Evolutionary conservation across 192 early-diverging fungal genomes (phyloP).

Genomic region (Jimgerdemannia lactiflua): DNA sequence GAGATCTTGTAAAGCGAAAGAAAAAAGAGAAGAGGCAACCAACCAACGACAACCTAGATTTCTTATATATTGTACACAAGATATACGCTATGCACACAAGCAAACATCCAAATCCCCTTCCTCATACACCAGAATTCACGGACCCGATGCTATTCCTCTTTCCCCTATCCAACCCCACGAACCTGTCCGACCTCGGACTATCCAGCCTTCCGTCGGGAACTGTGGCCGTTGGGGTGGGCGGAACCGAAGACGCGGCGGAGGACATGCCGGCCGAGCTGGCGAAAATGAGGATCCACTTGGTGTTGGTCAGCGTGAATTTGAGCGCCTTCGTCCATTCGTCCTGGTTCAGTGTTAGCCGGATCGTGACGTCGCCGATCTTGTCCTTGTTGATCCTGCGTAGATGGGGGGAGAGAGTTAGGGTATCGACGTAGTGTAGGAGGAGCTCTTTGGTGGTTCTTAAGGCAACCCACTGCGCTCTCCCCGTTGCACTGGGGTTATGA

Average conservation of each 20-base stretch:
- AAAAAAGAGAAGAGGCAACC: too few relatives aligned
- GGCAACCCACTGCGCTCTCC: too few relatives aligned
- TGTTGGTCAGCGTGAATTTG: slow-evolving; percentile 83
- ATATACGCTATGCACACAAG: too few relatives aligned
- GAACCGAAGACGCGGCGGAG: neutral
- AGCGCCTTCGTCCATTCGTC: slow-evolving; percentile 96
- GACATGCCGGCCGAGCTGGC: slow-evolving; percentile 37
- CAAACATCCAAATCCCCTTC: too few relatives aligned
- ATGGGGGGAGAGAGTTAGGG: neutral
- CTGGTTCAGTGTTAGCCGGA: slow-evolving; percentile 83
- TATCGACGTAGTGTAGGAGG: neutral
- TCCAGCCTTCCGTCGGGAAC: neutral
- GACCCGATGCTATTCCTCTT: neutral
- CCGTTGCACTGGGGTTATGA: too few relatives aligned
- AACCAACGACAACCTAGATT: too few relatives aligned
- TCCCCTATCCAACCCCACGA: neutral
- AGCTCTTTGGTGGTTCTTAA: too few relatives aligned
- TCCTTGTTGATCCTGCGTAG: slow-evolving; percentile 78
- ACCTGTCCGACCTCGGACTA: neutral
- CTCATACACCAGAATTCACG: neutral
- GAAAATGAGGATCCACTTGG: slow-evolving; percentile 88
- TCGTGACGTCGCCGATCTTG: slow-evolving; percentile 74
- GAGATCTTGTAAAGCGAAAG: too few relatives aligned
- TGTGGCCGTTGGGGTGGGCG: neutral
- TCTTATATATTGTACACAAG: too few relatives aligned